Base-by-base conservation (phyloP, 2,329 filamentous ascomycete species). In the Pezicula neosporulosa region DNA sequence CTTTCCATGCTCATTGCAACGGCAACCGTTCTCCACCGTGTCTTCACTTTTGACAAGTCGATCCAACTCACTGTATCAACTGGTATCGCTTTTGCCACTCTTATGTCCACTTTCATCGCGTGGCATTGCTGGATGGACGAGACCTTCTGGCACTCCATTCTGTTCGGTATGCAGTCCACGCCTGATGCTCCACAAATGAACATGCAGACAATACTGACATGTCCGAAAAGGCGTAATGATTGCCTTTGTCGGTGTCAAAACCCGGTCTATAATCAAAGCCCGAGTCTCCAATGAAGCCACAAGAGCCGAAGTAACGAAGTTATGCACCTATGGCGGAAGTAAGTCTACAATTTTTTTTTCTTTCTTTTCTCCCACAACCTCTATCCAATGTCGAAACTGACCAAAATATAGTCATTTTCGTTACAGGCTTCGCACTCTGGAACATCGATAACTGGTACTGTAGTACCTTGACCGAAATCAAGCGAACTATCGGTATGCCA, bases 381-480 rank as follows among this genome's bases (percentile, higher is more conserved):
- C n/a, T 7, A 33, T 18, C 8, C 13, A 6, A 16, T n/a, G n/a
- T 24, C 12, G 12, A 13, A 24, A 37, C 24, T 45, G 53, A 24
- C 27, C 9, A 48, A 6, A 3, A 46, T 21, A 38, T 33, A 61
- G 63, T 62, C 3, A 60, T 68, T 0, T 72, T 77, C 44, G 62
- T 71, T 7, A 45, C 72, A 6, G 77, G 73, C 1, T 83, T 79
- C 55, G 58, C 72, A 9, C 62, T 85, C 21, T 85, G 81, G 81
- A 75, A 79, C 47, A 71, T 84, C 15, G 81, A 84, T 43, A 72
- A 78, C 9, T 72, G 79, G 58, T 68, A 72, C 12, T 85, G 82
- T 57, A 61, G 64, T 0, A 62, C 73, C 52, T 67, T 85, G 21
- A 75, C 78, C 2, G 52, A 56, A 0, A 55, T 76, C 10, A 74